These are phyloP conservation scores for Malus sieversii DNA, from an alignment of 306 rosid species.

Conservation along the genomic window DNA sequence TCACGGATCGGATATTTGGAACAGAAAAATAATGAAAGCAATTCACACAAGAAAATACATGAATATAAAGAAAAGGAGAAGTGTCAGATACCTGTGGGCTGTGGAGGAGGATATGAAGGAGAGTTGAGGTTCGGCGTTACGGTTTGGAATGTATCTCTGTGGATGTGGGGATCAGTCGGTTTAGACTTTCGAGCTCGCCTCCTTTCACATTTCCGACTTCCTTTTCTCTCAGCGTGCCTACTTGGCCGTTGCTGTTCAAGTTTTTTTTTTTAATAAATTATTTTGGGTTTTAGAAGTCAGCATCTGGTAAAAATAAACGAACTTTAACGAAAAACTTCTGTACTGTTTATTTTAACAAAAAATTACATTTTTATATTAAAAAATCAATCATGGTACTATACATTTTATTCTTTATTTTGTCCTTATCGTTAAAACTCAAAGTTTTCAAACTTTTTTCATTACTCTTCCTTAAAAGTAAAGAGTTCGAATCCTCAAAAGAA, in stretches of 20 bases:
- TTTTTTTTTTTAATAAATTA: not conserved
- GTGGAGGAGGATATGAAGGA: not conserved
- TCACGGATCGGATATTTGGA: slow-evolving; percentile 1
- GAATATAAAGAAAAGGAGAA: not conserved
- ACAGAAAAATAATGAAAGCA: not conserved
- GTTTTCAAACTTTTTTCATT: no score
- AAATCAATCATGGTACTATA: no score
- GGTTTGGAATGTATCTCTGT: not conserved
- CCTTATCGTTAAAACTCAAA: no score
- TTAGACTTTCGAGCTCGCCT: not conserved
- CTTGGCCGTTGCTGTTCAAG: not conserved
- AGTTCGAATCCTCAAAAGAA: no score
- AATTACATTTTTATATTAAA: no score
- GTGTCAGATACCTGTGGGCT: not conserved
- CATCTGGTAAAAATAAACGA: not conserved
- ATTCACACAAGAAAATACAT: not conserved
- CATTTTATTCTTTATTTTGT: no score
- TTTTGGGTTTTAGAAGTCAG: not conserved
- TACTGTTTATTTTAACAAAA: no score
- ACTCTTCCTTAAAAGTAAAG: no score
- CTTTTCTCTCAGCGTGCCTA: not conserved
- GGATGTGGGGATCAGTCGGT: not conserved
- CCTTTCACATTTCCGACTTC: not conserved
- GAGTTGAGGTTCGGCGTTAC: not conserved
- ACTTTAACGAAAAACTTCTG: no score